A percentile compares a stretch with the other conserved stretches of the same genome.
Conservation (phyloP, 768 basidiomycete genomes). For the Lepiota subincarnata region DNA sequence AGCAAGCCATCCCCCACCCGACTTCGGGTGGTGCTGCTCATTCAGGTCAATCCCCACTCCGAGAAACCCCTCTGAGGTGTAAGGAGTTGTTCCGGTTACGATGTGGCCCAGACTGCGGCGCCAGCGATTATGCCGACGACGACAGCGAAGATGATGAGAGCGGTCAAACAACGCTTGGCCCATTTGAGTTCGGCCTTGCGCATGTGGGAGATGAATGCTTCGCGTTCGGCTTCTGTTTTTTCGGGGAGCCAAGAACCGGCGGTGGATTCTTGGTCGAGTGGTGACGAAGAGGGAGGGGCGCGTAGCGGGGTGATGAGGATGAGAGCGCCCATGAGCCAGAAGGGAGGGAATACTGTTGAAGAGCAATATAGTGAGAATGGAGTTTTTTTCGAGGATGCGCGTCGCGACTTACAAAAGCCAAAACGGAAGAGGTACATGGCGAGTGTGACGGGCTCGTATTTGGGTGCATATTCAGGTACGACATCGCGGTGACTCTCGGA, state of each 20-base stretch:
- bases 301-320: slow-evolving; percentile 53
- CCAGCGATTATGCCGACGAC: slow-evolving; percentile 27
- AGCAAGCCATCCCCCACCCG: too few species aligned
- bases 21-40: too few species aligned
- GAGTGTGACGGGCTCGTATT: slow-evolving; percentile 49
- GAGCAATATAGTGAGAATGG: slow-evolving; percentile 5
- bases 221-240: slow-evolving; percentile 49
- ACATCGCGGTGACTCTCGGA: slow-evolving; percentile 31
- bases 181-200: slow-evolving; percentile 49
- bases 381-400: background rate
- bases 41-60: too few species aligned
- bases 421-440: slow-evolving; percentile 61
- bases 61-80: too few species aligned
- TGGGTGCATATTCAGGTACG: slow-evolving; percentile 32
- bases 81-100: background rate
- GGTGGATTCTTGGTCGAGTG: slow-evolving; percentile 18
- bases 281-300: slow-evolving; percentile 28
- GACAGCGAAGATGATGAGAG: slow-evolving; percentile 43
- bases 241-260: slow-evolving; percentile 46
- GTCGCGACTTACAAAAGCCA: slow-evolving; percentile 48
- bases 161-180: slow-evolving; percentile 53
- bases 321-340: slow-evolving; percentile 57
- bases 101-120: slow-evolving; percentile 28
- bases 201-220: slow-evolving; percentile 42
- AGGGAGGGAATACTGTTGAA: slow-evolving; percentile 51